phyloP scores from a whole-genome alignment of 176 grass and related monocot genomes.

The Tillandsia leiboldiana region DNA sequence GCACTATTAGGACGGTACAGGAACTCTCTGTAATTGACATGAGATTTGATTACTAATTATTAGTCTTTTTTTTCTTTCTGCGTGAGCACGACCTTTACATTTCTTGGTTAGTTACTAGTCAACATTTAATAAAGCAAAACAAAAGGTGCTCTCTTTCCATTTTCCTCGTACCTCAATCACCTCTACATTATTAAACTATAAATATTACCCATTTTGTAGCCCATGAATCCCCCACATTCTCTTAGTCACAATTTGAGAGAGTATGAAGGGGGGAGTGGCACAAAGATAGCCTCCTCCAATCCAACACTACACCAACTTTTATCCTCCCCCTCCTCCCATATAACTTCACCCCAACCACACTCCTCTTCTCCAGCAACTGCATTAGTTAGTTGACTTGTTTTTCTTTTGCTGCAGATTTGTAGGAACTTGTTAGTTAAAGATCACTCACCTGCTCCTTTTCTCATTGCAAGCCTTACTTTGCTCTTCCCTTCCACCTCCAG shows the following conservation, averaged over 20 bases:
- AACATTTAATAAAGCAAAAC: neutral
- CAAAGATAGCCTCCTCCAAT: constrained; percentile 39
- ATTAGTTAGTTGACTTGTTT: constrained; percentile 56
- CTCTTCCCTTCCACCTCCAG: constrained; percentile 21
- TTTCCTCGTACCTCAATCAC: neutral
- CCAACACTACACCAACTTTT: constrained; percentile 20
- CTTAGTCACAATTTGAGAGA: neutral
- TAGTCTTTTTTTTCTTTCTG: neutral
- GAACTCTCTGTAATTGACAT: too few relatives aligned
- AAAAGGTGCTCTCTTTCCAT: neutral
- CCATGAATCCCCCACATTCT: neutral
- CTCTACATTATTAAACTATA: neutral
- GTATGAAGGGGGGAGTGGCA: constrained; percentile 24
- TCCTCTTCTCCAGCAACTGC: constrained; percentile 4
- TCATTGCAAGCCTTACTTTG: constrained; percentile 14
- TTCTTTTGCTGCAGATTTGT: constrained; percentile 11
- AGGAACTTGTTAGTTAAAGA: constrained; percentile 25
- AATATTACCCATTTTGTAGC: neutral
- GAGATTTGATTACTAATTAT: too few relatives aligned
- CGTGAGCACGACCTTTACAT: constrained; percentile 5
- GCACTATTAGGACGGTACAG: too few relatives aligned
- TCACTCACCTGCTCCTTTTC: constrained; percentile 23
- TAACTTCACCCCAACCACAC: constrained; percentile 22
- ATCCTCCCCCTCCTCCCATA: constrained; percentile 9
- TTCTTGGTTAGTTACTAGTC: constrained; percentile 2